Evolutionary conservation across 208 protist species (phyloP), one percentile per base, ranked within the genome.

Genomic region (Crithidia bombi): DNA sequence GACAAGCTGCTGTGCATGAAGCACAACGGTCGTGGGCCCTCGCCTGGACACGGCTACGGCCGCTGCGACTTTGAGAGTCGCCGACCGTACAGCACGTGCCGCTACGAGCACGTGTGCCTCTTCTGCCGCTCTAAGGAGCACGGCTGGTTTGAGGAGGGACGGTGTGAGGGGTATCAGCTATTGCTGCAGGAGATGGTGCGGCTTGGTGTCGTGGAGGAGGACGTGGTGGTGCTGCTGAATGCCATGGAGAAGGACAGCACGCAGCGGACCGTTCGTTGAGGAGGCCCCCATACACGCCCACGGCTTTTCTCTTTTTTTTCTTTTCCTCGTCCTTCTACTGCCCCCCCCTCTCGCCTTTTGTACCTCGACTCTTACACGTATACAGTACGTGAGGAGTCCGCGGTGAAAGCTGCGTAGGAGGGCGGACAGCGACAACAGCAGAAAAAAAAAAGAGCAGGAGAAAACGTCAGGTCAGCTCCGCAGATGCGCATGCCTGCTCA

Each of bases 101-200:
- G 83, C 57, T 93, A 90, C 70, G 82, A 89, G 44, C 88, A 93
- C 64, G 78, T 85, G 4, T 93, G 88, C 58, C 67, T 93, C 23
- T 93, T 93, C 54, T 93, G 88, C 64, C 71, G 73, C 33, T 82
- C 79, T 0, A 73, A 63, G 21, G 83, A 88, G 61, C 88, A 93
- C 65, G 85, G 88, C 38, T 93, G 88, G 88, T 89, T 87, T 76
- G 88, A 93, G 51, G 88, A 91, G 56, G 73, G 71, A 33, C 73
- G 79, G 50, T 93, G 88, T 56, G 70, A 82, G 51, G 78, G 83
- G 19, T 93, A 91, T 39, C 73, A 85, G 64, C 67, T 73, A 32
- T 69, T 93, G 61, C 77, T 86, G 51, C 44, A 59, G 14, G 85
- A 93, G 69, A 79, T 89, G 78, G 73, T 81, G 36, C 32, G 75